Base-by-base conservation (phyloP, 805 yeast genomes). In the Cyberlindnera maclurae region DNA sequence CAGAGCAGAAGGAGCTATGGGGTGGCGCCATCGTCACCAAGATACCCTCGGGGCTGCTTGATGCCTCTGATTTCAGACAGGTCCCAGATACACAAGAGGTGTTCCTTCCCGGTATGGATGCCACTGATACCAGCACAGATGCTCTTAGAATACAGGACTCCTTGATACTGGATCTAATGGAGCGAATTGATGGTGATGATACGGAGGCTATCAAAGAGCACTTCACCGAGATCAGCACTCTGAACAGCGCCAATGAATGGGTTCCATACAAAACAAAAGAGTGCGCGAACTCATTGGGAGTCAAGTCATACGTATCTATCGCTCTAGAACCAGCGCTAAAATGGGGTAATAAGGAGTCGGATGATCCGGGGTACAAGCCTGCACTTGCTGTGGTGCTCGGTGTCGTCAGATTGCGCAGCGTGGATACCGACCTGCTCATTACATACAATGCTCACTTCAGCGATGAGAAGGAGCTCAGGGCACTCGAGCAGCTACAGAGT, bases 71-170 rank as follows among this genome's bases (percentile, higher is more conserved):
- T 28, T 56, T 89, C 35, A 66, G 98, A 40, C 85, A 85, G 43
- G 75, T 93, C 3, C 97, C 98, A 0, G 97, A 93, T 53, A 79
- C 88, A 1, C 97, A 93, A 57, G 98, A 90, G 58, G 96, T 90
- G 18, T 93, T 73, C 58, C 76, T 89, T 3, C 37, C 37, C 13
- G 28, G 31, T 2, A n/a, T 29, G 26, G 70, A 70, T 36, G 52
- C 59, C 12, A 49, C 64, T 6, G 57, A 59, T 7, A 56, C 57
- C 13, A 43, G 43, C 4, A 34, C 61, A 12, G 62, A 56, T 31
- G 50, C 45, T 36, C 53, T 67, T 34, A 59, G 60, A 30, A 49
- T 60, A 34, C 74, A 78, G 38, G 77, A 71, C 46, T 72, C 82
- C 13, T 55, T 82, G 9, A 77, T 82, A n/a, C 53, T 82, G 15